Evolutionary conservation across 1,139 yeast genomes (phyloP).

Genomic region (Hemisphaericaspora xylanilytica): DNA sequence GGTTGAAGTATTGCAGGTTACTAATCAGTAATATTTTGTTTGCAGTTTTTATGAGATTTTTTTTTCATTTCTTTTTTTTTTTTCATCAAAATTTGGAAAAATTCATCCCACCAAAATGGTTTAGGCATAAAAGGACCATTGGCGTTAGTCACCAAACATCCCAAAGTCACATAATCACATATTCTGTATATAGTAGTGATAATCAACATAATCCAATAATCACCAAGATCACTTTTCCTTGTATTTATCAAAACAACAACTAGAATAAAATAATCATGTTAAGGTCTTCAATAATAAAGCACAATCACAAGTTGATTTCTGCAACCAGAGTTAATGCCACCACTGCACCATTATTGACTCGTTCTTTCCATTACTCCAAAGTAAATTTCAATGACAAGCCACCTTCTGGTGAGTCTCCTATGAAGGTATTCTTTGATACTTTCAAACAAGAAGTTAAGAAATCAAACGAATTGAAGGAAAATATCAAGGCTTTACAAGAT

Average conservation of each 20-base stretch:
- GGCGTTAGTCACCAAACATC: too few species aligned
- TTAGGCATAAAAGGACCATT: too few species aligned
- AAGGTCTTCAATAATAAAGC: slow-evolving; percentile 9
- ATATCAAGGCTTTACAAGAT: slow-evolving; percentile 91
- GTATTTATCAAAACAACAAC: not conserved
- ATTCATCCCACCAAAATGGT: not conserved
- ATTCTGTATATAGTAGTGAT: too few species aligned
- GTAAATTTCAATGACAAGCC: slow-evolving; percentile 20
- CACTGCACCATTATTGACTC: slow-evolving; percentile 5
- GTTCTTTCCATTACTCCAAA: slow-evolving; percentile 13
- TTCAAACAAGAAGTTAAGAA: slow-evolving; percentile 89
- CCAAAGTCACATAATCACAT: too few species aligned
- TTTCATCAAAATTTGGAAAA: not conserved
- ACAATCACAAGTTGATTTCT: slow-evolving; percentile 3
- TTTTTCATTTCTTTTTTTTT: not conserved
- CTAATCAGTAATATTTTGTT: not conserved
- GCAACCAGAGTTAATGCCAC: not conserved
- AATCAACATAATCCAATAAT: too few species aligned
- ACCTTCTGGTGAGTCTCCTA: slow-evolving; percentile 59
- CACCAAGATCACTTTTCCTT: too few species aligned
- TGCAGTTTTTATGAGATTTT: not conserved
- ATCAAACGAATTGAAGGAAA: slow-evolving; percentile 83
- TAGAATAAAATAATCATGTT: slow-evolving; percentile 3
- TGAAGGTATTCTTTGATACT: slow-evolving; percentile 90
- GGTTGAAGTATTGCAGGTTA: not conserved